Evolutionary conservation across 768 basidiomycete genomes (phyloP), one percentile per base, ranked within the genome.

Genomic region (Mycena vitilis): DNA sequence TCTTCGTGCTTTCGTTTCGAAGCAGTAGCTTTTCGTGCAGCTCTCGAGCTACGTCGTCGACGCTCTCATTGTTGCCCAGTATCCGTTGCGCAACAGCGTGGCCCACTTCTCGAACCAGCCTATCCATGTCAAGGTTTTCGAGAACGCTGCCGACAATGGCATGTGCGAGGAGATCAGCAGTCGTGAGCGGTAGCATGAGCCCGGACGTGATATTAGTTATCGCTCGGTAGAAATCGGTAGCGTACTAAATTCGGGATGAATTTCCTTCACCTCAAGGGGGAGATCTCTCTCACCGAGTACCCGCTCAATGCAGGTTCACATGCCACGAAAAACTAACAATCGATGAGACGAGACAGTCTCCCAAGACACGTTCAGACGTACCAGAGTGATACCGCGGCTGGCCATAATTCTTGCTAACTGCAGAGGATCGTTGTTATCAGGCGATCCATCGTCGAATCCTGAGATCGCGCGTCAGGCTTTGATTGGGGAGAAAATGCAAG

Each of bases 101-200:
- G 20, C 97, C 97, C 56, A 99, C 96, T 80, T 99, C 97, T 44
- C 90, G 89, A 64, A 99, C 95, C 45, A 99, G 86, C 37, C 95
- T 89, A 75, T 99, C 97, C 97, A 99, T 97, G 79, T 99, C 97
- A 67, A 98, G 89, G 75, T 98, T 98, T 82, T 99, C 97, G 36
- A 99, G 86, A 49, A 98, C 96, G 78, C 94, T 95, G 40, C 96
- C 97, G 63, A 96, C 95, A 66, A 99, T 99, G 37, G 97, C 97
- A 75, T 97, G 95, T 20, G 96, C 89, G 55, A 99, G 89, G 44
- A 98, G 87, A 79, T 96, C 94, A 55, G 97, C 97, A 23, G 96
- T 98, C 15, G 96, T 96, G 56, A 99, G 85, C 3, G 97, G 97
- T 10, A 99, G 87, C 95, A 98, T 98, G 60, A 96, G 86, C 16